Evolutionary conservation across 2,329 filamentous ascomycete genomes (phyloP), one percentile per base, ranked within the genome.

Genomic region (Clonostachys byssicola): DNA sequence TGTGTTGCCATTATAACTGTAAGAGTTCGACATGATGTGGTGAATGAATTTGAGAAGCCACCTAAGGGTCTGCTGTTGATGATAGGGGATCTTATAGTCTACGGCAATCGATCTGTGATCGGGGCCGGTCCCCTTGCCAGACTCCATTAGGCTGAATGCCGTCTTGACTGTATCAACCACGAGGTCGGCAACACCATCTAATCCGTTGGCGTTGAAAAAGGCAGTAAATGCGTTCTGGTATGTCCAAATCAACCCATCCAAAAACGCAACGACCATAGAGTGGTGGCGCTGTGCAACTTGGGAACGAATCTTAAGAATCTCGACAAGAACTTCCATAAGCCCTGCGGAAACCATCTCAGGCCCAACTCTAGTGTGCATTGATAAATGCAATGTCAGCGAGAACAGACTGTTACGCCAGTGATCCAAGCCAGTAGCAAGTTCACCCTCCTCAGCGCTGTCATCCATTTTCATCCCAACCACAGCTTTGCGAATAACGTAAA

Each of bases 31-130:
- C 86, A 97, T 95, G 71, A 97, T 86, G 63, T 97, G 92, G 56
- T 96, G 92, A 52, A 96, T 87, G 61, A 97, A 96, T 65, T 96
- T 96, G 65, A 99, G 86, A 41, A 96, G 75, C 83, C 89, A 95
- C 60, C 95, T 92, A 33, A 99, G 75, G 16, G 90, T 92, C 64
- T 96, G 90, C 62, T 97, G 94, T 56, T 95, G 88, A 62, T 91
- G 90, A 63, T 90, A 96, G 0, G 92, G 90, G 46, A 97, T 91
- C 58, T 90, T 81, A 62, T 96, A 99, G 67, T 99, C 95, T 41
- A 95, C 90, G 23, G 88, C 80, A 47, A 86, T 85, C 10, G 91
- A 95, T 65, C 88, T 90, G 45, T 75, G 70, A 44, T 85, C 74
- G 12, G 75, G 66, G 7, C 82, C 80, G 51, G 94, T 90, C 12